phyloP scores from a whole-genome alignment of 2,329 filamentous ascomycete species.

The Onygenales sp. region DNA sequence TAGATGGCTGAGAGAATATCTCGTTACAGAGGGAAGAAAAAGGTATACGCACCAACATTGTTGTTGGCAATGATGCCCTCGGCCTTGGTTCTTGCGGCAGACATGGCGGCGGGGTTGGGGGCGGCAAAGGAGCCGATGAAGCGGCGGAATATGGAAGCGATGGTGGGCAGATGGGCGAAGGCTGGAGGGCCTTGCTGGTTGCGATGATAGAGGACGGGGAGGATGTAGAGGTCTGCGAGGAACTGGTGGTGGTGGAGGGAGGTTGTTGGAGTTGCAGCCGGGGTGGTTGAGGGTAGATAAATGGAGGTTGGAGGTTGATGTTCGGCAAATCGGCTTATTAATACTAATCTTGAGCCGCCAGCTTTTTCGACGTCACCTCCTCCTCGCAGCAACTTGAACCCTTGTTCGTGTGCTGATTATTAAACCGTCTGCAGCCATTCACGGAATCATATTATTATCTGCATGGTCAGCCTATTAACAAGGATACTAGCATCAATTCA shows the following conservation, averaged over 20 bases:
- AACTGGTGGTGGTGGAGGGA: neutral
- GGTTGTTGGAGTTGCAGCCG: neutral
- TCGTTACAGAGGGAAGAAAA: neutral
- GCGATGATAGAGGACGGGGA: neutral
- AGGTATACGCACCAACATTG: conserved; percentile 57
- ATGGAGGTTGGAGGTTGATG: no score
- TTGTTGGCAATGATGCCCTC: conserved; percentile 84
- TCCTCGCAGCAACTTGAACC: no score
- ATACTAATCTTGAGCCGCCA: no score
- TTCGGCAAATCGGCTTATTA: no score
- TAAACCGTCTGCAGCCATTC: no score
- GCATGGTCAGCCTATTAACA: neutral
- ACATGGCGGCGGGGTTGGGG: conserved; percentile 59
- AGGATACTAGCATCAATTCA: no score
- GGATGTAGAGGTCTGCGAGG: neutral
- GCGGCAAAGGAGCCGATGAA: conserved; percentile 56
- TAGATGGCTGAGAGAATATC: neutral
- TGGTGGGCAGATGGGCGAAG: conserved; percentile 34
- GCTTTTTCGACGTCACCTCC: no score
- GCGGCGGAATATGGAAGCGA: conserved; percentile 60
- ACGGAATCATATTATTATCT: neutral
- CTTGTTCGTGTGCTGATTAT: no score
- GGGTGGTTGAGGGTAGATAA: neutral
- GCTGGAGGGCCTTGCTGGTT: neutral
- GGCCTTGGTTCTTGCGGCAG: conserved; percentile 72